phyloP scores from a whole-genome alignment of 352 stramenopile species.

The Bremia lactucae region DNA sequence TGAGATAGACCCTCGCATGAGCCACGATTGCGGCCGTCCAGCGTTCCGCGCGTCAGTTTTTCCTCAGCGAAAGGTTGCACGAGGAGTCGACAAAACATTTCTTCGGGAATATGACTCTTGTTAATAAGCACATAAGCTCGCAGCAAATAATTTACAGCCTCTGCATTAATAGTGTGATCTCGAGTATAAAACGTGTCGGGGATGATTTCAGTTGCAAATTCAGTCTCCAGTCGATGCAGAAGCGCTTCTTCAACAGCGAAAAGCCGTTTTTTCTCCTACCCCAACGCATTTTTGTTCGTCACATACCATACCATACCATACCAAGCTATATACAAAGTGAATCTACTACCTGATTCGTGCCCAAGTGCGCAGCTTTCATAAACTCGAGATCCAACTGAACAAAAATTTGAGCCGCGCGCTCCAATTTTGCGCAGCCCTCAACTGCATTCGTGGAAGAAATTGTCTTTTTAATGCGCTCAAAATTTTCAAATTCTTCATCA shows the following conservation, averaged over 20 bases:
- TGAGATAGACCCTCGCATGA: constrained; percentile 65
- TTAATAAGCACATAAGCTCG: constrained; percentile 68
- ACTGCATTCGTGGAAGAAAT: constrained; percentile 24
- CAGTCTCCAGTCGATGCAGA: constrained; percentile 61
- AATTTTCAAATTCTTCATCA: constrained; percentile 66
- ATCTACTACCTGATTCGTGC: constrained; percentile 46
- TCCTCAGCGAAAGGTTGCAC: constrained; percentile 73
- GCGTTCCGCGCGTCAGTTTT: constrained; percentile 59
- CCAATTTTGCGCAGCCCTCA: constrained; percentile 60
- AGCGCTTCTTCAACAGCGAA: constrained; percentile 61
- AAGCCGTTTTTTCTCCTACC: constrained; percentile 65
- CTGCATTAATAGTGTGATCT: constrained; percentile 55
- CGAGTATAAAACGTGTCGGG: constrained; percentile 82
- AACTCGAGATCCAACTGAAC: constrained; percentile 74
- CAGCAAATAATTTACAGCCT: constrained; percentile 57
- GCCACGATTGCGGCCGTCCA: constrained; percentile 57
- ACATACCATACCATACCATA: too few relatives aligned
- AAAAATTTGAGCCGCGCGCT: constrained; percentile 64
- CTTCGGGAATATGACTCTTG: constrained; percentile 65
- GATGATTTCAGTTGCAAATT: constrained; percentile 80
- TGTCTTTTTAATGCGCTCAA: constrained; percentile 38
- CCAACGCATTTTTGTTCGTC: too few relatives aligned
- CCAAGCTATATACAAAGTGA: background rate
- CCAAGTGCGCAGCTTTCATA: constrained; percentile 52
- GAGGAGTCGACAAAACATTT: constrained; percentile 69